phyloP scores from a whole-genome alignment of 2,329 filamentous ascomycete genomes.

The Pestalotiopsis sp. region DNA sequence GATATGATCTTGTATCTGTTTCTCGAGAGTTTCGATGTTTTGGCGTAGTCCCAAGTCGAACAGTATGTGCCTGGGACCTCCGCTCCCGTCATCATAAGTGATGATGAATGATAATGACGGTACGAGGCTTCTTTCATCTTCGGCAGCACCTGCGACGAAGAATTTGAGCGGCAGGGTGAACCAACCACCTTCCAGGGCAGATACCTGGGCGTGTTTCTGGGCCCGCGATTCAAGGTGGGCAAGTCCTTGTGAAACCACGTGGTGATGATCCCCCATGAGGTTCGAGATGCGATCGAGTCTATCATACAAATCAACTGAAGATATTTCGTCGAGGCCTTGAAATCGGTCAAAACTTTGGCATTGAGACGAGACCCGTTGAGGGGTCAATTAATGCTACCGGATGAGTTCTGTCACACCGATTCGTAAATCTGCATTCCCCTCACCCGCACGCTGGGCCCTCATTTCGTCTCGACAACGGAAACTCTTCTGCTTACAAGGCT shows the following conservation, averaged over 20 bases:
- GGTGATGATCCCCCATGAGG: not conserved
- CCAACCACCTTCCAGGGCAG: not conserved
- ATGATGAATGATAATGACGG: not conserved
- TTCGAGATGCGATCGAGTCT: not conserved
- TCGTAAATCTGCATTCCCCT: no score
- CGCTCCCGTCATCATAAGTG: not conserved
- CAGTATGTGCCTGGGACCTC: not conserved
- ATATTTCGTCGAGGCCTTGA: no score
- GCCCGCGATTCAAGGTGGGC: not conserved
- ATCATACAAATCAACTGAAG: accelerated
- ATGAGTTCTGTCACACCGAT: not conserved
- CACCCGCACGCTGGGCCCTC: no score
- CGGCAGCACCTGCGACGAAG: not conserved
- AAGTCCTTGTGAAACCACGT: not conserved
- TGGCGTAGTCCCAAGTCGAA: not conserved
- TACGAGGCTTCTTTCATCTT: not conserved
- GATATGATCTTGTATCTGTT: not conserved
- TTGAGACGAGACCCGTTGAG: not conserved
- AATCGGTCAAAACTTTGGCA: not conserved
- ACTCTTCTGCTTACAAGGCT: no score
- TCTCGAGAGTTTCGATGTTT: not conserved
- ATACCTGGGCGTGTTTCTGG: not conserved
- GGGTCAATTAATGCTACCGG: not conserved
- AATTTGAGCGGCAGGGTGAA: not conserved
- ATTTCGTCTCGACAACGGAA: no score